Base-by-base conservation (phyloP, 345 rosid genomes). In the Aurinia saxatilis region DNA sequence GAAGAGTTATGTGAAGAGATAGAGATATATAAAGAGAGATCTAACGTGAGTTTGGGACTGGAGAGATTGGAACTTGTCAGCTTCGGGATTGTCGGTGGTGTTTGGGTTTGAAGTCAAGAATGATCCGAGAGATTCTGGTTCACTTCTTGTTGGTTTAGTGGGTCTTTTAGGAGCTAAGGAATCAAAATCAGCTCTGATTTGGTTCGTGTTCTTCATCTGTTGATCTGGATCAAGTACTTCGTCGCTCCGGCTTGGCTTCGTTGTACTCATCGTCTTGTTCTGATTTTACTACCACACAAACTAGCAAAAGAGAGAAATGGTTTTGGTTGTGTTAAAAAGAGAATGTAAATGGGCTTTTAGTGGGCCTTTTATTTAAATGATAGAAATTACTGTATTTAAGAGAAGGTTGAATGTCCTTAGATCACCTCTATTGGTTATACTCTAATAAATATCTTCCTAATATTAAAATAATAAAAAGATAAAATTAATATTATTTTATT, bases 201-300 rank as follows among this genome's bases (percentile, higher is more conserved):
- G 84, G 39, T 75, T 65, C 19, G 84, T 14, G 67, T 79, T 78
- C 68, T 73, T 54, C 19, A 82, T 65, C 52, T 82, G 95, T 7
- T 75, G 66, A 59, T 73, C 77, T 4, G 70, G 77, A 21, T 81
- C 87, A 71, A 74, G 6, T 37, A 82, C 74, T 60, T 89, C 87
- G 67, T 89, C 96, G 78, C 95, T 89, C 71, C 95, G 74, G 80
- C 93, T 77, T 50, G 96, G 96, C 68, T 88, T 86, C 15, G 73
- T 53, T 72, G 50, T 71, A 65, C 51, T 73, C 69, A 56, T 63
- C 38, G 60, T 53, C 57, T 23, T 17, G 46, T 42, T 60, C 67
- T 34, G 15, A 52, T 21, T 57, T 37, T 19, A 52, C 25, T 17
- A 17, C 66, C 14, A 47, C 14, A 45, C 41, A 31, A 35, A 7